Percentiles rank a stretch among this genome's conserved stretches.
phyloP scores from a whole-genome alignment of 805 yeast species.

The Candida nanaspora region DNA sequence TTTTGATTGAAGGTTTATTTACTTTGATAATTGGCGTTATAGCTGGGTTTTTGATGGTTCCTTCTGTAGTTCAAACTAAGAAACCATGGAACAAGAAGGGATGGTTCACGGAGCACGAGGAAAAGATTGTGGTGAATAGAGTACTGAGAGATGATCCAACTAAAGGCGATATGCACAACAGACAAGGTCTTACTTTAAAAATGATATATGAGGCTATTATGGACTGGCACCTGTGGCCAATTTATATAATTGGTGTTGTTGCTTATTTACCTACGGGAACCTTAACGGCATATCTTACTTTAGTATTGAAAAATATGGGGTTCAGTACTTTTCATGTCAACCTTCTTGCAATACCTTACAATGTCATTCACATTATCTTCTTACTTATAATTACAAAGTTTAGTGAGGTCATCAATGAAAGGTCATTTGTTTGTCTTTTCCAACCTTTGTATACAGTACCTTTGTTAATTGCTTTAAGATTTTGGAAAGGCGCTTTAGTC shows the following conservation, averaged over 20 bases:
- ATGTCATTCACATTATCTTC: slow-evolving; percentile 29
- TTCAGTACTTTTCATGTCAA: slow-evolving; percentile 47
- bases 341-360: slow-evolving; percentile 44
- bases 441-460: slow-evolving; percentile 22
- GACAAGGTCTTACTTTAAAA: slow-evolving; percentile 40
- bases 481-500: slow-evolving; percentile 20
- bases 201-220: slow-evolving; percentile 32
- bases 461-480: slow-evolving; percentile 18
- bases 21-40: slow-evolving; percentile 46
- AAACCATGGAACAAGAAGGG: slow-evolving; percentile 20
- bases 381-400: slow-evolving; percentile 29
- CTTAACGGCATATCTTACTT: slow-evolving; percentile 36
- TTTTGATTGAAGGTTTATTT: slow-evolving; percentile 54
- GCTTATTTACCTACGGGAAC: slow-evolving; percentile 31
- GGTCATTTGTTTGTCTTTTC: slow-evolving; percentile 13
- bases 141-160: slow-evolving; percentile 57
- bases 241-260: slow-evolving; percentile 39
- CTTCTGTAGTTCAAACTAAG: slow-evolving; percentile 26
- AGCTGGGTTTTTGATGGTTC: slow-evolving; percentile 24
- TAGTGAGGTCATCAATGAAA: slow-evolving; percentile 27
- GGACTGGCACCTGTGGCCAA: slow-evolving; percentile 52
- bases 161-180: slow-evolving; percentile 58
- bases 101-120: slow-evolving; percentile 47
- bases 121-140: slow-evolving; percentile 49
- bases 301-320: slow-evolving; percentile 42